phyloP scores from a whole-genome alignment of 1,284 basidiomycete genomes.

The Trichosporon sp. region DNA sequence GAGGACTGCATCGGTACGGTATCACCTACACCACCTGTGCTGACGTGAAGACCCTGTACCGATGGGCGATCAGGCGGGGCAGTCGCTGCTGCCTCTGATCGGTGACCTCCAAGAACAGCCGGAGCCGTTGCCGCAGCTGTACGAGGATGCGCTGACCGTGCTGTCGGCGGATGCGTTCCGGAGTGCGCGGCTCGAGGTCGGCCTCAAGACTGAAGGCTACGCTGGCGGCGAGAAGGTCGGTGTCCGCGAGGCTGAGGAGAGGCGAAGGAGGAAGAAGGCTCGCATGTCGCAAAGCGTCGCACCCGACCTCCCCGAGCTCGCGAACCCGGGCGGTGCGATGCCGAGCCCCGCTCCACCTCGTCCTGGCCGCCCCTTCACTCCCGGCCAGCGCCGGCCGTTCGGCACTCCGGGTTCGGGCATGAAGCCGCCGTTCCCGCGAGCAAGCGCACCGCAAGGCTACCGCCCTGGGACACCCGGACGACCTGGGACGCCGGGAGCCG shows the following conservation, averaged over 20 bases:
- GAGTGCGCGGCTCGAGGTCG: slow-evolving; percentile 41
- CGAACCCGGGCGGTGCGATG: slow-evolving; percentile 15
- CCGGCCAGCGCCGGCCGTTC: slow-evolving; percentile 12
- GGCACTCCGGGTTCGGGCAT: slow-evolving; percentile 16
- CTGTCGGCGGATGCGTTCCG: slow-evolving; percentile 36
- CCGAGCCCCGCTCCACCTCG: slow-evolving; percentile 21
- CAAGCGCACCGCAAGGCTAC: slow-evolving; percentile 27
- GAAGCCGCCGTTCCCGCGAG: slow-evolving; percentile 29
- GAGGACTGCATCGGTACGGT: slow-evolving; percentile 52
- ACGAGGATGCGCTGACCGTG: slow-evolving; percentile 31
- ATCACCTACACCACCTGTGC: neutral
- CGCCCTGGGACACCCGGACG: neutral
- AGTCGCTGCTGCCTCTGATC: slow-evolving; percentile 38
- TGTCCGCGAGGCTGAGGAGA: slow-evolving; percentile 33
- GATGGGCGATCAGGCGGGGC: slow-evolving; percentile 36
- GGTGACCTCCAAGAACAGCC: slow-evolving; percentile 23
- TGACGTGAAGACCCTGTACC: slow-evolving; percentile 43
- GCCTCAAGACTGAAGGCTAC: slow-evolving; percentile 46
- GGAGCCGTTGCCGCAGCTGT: slow-evolving; percentile 18
- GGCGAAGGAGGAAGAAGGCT: slow-evolving; percentile 28
- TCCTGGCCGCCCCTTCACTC: slow-evolving; percentile 20
- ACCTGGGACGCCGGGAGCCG: neutral
- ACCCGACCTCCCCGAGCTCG: slow-evolving; percentile 31
- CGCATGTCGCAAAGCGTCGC: slow-evolving; percentile 30
- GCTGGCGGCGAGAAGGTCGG: slow-evolving; percentile 43